A percentile compares a stretch with the other conserved stretches of the same genome.
phyloP scores from a whole-genome alignment of 2,329 filamentous ascomycete species.

The Neofusicoccum cordaticola region DNA sequence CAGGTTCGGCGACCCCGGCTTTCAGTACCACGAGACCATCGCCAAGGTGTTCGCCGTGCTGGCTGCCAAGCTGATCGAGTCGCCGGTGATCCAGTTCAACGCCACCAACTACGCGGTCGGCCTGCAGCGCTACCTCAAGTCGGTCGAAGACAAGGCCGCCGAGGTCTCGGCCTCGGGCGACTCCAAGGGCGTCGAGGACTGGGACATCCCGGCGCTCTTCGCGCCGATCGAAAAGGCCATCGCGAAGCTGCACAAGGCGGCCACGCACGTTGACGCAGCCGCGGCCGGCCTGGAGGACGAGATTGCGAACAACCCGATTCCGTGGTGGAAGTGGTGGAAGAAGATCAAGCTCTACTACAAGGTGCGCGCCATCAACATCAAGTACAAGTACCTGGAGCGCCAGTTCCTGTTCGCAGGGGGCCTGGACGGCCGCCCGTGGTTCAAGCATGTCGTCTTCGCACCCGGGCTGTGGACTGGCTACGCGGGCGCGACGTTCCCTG shows the following conservation, averaged over 20 bases:
- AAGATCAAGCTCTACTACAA: slow-evolving; percentile 62
- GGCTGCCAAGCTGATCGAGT: slow-evolving; percentile 46
- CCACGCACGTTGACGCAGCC: slow-evolving; percentile 51
- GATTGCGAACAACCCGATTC: slow-evolving; percentile 53
- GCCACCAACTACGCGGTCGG: slow-evolving; percentile 47
- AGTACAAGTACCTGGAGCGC: slow-evolving; percentile 82
- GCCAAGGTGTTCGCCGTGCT: slow-evolving; percentile 47
- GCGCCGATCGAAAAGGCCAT: slow-evolving; percentile 49
- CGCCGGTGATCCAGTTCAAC: slow-evolving; percentile 47
- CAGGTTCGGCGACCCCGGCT: slow-evolving; percentile 66
- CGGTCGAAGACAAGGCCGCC: slow-evolving; percentile 37
- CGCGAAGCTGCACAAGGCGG: slow-evolving; percentile 46
- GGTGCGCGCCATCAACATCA: slow-evolving; percentile 68
- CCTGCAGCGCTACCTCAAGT: slow-evolving; percentile 42
- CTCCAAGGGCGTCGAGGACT: slow-evolving; percentile 19
- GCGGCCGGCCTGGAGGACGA: slow-evolving; percentile 48
- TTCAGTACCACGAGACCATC: slow-evolving; percentile 56
- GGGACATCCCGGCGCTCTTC: slow-evolving; percentile 37
- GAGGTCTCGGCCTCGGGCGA: slow-evolving; percentile 5
- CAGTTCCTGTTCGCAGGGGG: slow-evolving; percentile 74
- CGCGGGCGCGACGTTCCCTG: slow-evolving; percentile 67
- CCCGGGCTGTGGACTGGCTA: slow-evolving; percentile 92
- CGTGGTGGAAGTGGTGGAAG: slow-evolving; percentile 76
- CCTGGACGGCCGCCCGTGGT: slow-evolving; percentile 78
- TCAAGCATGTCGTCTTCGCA: slow-evolving; percentile 93